Conservation (phyloP, 1,284 basidiomycete genomes). For the Ustilago vetiveriae region DNA sequence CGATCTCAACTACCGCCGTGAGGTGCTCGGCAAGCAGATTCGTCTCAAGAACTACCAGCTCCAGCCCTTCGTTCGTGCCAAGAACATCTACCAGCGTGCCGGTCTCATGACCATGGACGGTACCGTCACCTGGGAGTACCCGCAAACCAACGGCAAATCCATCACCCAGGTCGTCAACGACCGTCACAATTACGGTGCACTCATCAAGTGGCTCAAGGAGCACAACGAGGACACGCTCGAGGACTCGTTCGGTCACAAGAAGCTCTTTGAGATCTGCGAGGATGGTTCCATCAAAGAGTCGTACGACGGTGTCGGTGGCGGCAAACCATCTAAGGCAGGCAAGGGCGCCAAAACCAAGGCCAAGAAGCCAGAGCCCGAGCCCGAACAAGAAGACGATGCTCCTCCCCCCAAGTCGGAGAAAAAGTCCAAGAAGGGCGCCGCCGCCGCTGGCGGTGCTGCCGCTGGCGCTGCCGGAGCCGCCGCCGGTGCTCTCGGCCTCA, state of each 20-base stretch:
- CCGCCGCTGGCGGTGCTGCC: constrained; percentile 31
- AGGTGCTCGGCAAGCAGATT: constrained; percentile 62
- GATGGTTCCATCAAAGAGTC: constrained; percentile 49
- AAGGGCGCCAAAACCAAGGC: constrained; percentile 9
- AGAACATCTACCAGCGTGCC: constrained; percentile 63
- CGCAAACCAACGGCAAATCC: constrained; percentile 56
- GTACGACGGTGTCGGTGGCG: constrained; percentile 28
- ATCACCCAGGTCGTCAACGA: constrained; percentile 56
- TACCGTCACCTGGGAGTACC: constrained; percentile 62
- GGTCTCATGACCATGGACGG: constrained; percentile 61
- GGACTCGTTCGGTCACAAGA: constrained; percentile 55
- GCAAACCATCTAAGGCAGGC: background rate
- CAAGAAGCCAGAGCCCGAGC: constrained; percentile 12
- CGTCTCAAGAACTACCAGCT: constrained; percentile 65
- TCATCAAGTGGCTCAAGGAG: constrained; percentile 64
- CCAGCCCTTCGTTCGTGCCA: constrained; percentile 58
- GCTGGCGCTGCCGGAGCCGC: constrained; percentile 40
- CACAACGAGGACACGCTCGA: constrained; percentile 65
- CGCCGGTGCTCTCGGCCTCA: constrained; percentile 14
- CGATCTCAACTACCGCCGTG: constrained; percentile 55
- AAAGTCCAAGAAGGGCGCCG: constrained; percentile 38
- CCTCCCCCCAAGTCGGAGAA: too few relatives aligned
- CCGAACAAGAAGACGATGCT: background rate
- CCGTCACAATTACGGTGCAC: constrained; percentile 59
- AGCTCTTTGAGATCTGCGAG: constrained; percentile 37